Percentiles rank a stretch among this genome's conserved stretches.
These are phyloP conservation scores for Trichoderma koningii DNA, from an alignment of 2,329 filamentous ascomycete species.

Conservation along the genomic window DNA sequence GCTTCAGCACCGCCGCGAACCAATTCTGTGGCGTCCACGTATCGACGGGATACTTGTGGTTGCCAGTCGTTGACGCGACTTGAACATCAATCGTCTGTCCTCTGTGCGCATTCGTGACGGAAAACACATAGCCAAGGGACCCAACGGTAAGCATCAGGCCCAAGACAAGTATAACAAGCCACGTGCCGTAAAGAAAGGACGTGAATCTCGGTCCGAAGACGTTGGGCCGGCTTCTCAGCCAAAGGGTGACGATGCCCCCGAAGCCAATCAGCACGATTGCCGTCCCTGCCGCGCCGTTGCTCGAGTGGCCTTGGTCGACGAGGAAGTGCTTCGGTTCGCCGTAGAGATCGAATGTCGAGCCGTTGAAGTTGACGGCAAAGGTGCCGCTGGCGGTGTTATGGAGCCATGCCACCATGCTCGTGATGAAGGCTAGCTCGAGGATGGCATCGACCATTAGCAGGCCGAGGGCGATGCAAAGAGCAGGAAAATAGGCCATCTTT, in stretches of 20 bases:
- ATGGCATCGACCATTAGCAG: conserved; percentile 36
- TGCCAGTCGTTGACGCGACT: conserved; percentile 27
- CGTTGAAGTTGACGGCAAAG: conserved; percentile 30
- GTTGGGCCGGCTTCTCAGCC: conserved; percentile 29
- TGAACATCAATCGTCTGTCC: conserved; percentile 31
- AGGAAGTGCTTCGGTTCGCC: conserved; percentile 35
- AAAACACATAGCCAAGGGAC: conserved; percentile 36
- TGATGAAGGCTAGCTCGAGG: conserved; percentile 36
- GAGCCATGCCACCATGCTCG: conserved; percentile 36
- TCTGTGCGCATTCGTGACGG: conserved; percentile 35
- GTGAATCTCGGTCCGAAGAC: conserved; percentile 26
- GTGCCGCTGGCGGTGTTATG: conserved; percentile 34
- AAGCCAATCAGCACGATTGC: conserved; percentile 35
- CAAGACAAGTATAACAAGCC: conserved; percentile 34
- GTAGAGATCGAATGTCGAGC: conserved; percentile 27
- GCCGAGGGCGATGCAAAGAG: conserved; percentile 33
- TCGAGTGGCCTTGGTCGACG: conserved; percentile 36
- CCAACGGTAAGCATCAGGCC: conserved; percentile 32
- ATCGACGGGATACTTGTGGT: conserved; percentile 31
- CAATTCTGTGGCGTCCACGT: conserved; percentile 37
- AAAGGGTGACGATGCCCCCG: conserved; percentile 33
- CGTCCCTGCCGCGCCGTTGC: conserved; percentile 37
- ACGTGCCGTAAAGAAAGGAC: conserved; percentile 30
- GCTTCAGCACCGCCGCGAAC: conserved; percentile 34
- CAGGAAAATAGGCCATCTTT: conserved; percentile 16